phyloP scores from a whole-genome alignment of 345 rosid genomes.

The Geranium rotundifolium region DNA sequence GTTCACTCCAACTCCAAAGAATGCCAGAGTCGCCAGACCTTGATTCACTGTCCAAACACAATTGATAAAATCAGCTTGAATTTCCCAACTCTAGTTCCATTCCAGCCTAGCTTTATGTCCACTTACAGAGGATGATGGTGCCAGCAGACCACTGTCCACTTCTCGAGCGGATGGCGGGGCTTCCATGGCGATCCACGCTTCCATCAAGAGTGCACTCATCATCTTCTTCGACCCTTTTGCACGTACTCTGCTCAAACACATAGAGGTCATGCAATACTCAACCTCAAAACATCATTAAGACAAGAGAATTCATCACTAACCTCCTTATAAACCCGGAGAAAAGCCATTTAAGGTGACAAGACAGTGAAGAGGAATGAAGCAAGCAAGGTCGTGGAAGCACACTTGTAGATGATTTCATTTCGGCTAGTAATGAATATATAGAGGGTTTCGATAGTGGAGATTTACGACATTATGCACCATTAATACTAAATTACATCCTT shows the following conservation, averaged over 20 bases:
- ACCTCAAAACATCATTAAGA: not conserved
- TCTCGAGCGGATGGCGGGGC: slow-evolving; percentile 44
- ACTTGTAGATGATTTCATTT: slow-evolving; percentile 4
- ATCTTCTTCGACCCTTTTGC: slow-evolving; percentile 29
- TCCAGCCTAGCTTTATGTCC: too few relatives aligned
- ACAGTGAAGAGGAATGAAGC: slow-evolving; percentile 1
- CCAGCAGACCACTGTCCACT: slow-evolving; percentile 85
- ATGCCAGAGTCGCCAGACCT: slow-evolving; percentile 91
- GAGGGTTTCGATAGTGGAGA: slow-evolving; percentile 44
- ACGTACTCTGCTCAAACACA: slow-evolving; percentile 17
- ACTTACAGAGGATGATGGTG: slow-evolving; percentile 64
- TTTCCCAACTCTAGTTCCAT: too few relatives aligned
- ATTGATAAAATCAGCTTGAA: too few relatives aligned
- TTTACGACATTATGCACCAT: slow-evolving; percentile 16
- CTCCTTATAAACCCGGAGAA: slow-evolving; percentile 40
- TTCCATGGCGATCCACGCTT: slow-evolving; percentile 60
- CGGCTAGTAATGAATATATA: slow-evolving; percentile 35
- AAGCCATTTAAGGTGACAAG: slow-evolving; percentile 24
- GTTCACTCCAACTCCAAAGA: slow-evolving; percentile 97
- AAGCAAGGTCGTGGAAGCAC: not conserved
- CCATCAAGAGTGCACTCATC: slow-evolving; percentile 60
- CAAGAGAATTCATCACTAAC: slow-evolving; percentile 22
- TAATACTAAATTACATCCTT: too few relatives aligned
- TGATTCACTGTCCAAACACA: slow-evolving; percentile 59
- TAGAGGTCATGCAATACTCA: not conserved